Evolutionary conservation across 306 rosid genomes (phyloP), one percentile per base, ranked within the genome.

Genomic region (Abrus pulchellus): DNA sequence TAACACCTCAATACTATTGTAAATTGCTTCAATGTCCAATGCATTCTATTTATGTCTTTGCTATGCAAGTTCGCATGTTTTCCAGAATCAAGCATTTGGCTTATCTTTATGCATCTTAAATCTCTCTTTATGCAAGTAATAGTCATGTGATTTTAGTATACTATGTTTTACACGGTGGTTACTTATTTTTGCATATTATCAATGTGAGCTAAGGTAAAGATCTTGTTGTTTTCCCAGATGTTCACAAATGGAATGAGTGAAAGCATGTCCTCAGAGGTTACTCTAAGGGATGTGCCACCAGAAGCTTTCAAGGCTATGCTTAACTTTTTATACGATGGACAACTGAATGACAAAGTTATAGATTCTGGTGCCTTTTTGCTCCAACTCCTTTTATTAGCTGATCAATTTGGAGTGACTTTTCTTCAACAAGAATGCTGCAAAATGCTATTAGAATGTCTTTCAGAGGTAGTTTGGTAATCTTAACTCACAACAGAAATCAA

Each of bases 191-290:
- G 34, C 5, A 50, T 75, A 32, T 65, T 28, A 48, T 41, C 57
- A 38, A 12, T 73, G 13, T 47, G 76, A 61, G 36, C 67, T 28
- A 54, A n/a, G 20, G 77, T 56, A 64, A 80, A 74, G 32, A 40
- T 49, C 49, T 63, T 76, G 59, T 84, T 78, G 53, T 54, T 64
- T 62, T 80, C 68, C 82, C 90, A 93, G 99, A 94, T 94, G 99
- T 93, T 94, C 89, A 94, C 99, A 60, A 94, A 94, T 83, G 99
- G 99, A 89, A 94, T 94, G 99, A 90, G 90, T 85, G 99, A 94
- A 86, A 94, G 95, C 77, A 82, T 79, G 77, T 90, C 99, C 59
- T 85, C 97, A 0, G 90, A 91, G 83, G 82, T 93, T 75, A 74
- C 86, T 73, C 65, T 94, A 63, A 86, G 87, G 84, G 99, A 94